These are phyloP conservation scores for Saccharomyces hybrid DNA, from an alignment of 1,139 yeast genomes.

Conservation along the genomic window DNA sequence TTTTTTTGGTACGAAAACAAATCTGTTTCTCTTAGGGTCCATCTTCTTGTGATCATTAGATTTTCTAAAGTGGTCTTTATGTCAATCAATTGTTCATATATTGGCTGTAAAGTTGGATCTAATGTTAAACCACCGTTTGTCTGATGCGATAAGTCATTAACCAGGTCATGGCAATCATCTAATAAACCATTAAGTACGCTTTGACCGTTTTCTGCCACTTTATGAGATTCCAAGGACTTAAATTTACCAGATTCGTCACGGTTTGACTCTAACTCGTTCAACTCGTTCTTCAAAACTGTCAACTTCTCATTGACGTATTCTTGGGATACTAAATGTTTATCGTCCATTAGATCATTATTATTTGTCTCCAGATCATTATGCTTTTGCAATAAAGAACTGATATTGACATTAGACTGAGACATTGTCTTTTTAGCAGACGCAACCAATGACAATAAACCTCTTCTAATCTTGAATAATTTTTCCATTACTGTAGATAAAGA, in stretches of 20 bases:
- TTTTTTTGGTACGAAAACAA: conserved; percentile 71
- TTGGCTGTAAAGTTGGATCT: conserved; percentile 43
- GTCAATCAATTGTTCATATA: conserved; percentile 49
- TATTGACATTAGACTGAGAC: neutral
- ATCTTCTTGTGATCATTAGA: conserved; percentile 79
- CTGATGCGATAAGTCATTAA: conserved; percentile 62
- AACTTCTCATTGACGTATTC: conserved; percentile 27
- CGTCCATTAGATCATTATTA: conserved; percentile 18
- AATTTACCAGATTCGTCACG: conserved; percentile 42
- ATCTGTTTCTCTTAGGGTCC: conserved; percentile 96
- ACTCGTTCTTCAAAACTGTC: conserved; percentile 33
- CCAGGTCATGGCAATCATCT: conserved; percentile 73
- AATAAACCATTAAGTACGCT: conserved; percentile 62
- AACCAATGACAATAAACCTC: conserved; percentile 45
- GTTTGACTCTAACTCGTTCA: conserved; percentile 38
- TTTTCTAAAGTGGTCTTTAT: conserved; percentile 72
- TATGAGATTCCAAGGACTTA: conserved; percentile 34
- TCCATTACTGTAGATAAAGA: conserved; percentile 47
- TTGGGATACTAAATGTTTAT: conserved; percentile 15
- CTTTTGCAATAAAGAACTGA: neutral
- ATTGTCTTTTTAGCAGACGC: conserved; percentile 30
- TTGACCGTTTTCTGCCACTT: conserved; percentile 43
- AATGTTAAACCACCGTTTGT: conserved; percentile 40
- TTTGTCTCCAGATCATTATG: conserved; percentile 24
- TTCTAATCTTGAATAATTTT: conserved; percentile 46